phyloP scores from a whole-genome alignment of 306 rosid genomes.

The Rosa multiflora region DNA sequence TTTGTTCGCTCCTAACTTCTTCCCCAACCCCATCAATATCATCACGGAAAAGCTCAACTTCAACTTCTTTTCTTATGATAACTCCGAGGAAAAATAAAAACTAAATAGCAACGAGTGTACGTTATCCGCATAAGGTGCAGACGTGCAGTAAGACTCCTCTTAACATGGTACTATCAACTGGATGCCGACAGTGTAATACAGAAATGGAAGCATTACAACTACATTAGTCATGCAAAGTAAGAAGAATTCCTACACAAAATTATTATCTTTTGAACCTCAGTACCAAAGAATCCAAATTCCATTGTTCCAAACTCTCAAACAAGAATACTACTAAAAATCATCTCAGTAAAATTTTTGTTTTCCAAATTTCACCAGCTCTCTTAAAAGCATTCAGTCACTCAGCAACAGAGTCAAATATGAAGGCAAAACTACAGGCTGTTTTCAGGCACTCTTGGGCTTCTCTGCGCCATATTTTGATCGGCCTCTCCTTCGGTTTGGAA shows the following conservation, averaged over 20 bases:
- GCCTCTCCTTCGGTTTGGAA: constrained; percentile 8
- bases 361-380: background rate
- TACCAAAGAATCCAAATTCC: background rate
- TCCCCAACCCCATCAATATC: too few relatives aligned
- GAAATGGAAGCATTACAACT: background rate
- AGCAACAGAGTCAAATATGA: background rate
- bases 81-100: too few relatives aligned
- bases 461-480: constrained; percentile 13
- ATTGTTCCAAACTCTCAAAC: background rate
- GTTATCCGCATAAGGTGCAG: too few relatives aligned
- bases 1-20: too few relatives aligned
- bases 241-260: background rate
- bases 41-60: too few relatives aligned
- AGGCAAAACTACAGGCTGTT: background rate
- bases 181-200: background rate
- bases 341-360: background rate
- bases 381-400: background rate
- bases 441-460: background rate
- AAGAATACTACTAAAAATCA: background rate
- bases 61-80: too few relatives aligned
- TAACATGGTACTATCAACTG: background rate
- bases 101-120: too few relatives aligned
- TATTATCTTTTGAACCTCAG: background rate
- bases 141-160: too few relatives aligned
- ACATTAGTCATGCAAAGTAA: background rate